These are phyloP conservation scores for Paracorniculantispora psalliotae DNA, from an alignment of 2,329 filamentous ascomycete species.

Conservation along the genomic window DNA sequence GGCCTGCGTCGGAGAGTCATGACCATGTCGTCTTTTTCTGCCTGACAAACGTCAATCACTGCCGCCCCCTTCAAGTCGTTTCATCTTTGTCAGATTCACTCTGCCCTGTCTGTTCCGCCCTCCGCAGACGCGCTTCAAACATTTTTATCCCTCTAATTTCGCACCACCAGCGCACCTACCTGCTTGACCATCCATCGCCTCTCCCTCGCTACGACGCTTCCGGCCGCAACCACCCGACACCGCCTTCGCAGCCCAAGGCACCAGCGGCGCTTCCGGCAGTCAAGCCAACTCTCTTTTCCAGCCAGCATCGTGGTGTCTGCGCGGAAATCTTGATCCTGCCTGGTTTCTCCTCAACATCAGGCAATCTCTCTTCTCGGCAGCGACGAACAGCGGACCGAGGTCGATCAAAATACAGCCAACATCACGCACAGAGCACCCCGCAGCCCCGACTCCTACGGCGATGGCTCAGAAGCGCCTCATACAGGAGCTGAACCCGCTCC, in stretches of 20 bases:
- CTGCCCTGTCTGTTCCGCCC: background rate
- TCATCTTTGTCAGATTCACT: background rate
- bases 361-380: background rate
- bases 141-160: background rate
- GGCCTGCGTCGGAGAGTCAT: slow-evolving; percentile 11
- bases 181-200: background rate
- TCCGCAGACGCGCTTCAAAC: background rate
- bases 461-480: slow-evolving; percentile 71
- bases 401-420: background rate
- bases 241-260: slow-evolving; percentile 4
- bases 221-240: background rate
- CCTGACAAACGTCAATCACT: slow-evolving; percentile 6
- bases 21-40: slow-evolving; percentile 7
- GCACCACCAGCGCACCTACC: slow-evolving; percentile 6
- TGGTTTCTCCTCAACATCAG: background rate
- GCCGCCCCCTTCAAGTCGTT: background rate
- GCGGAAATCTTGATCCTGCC: background rate
- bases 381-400: background rate
- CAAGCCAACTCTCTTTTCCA: background rate
- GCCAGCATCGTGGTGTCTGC: background rate
- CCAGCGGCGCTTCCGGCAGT: background rate
- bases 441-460: slow-evolving; percentile 15
- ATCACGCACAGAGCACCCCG: background rate
- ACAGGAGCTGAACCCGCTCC: slow-evolving; percentile 77
- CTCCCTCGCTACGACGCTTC: background rate